These are phyloP conservation scores for Phytophthora quininea DNA, from an alignment of 352 stramenopile species.

Conservation along the genomic window DNA sequence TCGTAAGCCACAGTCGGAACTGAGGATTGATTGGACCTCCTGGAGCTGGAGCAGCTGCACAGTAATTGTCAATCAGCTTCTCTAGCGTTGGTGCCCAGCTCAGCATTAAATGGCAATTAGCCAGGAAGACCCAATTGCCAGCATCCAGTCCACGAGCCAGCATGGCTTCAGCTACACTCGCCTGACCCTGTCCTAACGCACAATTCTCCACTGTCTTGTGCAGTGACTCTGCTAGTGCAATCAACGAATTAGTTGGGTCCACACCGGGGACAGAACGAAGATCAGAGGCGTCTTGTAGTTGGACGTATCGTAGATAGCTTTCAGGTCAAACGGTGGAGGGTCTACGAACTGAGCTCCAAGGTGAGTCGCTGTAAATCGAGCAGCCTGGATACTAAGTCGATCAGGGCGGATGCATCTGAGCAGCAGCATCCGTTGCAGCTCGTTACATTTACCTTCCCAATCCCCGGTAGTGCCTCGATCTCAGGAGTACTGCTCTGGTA, in stretches of 20 bases:
- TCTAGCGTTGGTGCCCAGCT: conserved; percentile 95
- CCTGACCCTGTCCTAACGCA: conserved; percentile 94
- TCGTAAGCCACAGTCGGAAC: conserved; percentile 95
- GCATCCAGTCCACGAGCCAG: conserved; percentile 84
- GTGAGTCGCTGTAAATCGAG: conserved; percentile 91
- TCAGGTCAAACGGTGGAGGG: conserved; percentile 92
- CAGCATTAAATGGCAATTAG: conserved; percentile 96
- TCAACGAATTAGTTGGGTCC: conserved; percentile 93
- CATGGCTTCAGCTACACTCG: conserved; percentile 89
- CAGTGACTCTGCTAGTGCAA: conserved; percentile 81
- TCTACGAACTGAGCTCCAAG: conserved; percentile 93
- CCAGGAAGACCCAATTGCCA: conserved; percentile 95
- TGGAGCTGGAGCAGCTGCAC: conserved; percentile 44
- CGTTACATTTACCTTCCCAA: conserved; percentile 93
- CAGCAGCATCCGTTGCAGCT: conserved; percentile 94
- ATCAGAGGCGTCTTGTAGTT: conserved; percentile 93
- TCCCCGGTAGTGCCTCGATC: conserved; percentile 89
- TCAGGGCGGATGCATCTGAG: conserved; percentile 93
- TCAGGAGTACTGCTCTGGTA: conserved; percentile 91
- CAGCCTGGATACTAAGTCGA: conserved; percentile 91
- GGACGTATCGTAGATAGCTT: conserved; percentile 89
- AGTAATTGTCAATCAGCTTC: conserved; percentile 93
- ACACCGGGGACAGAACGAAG: conserved; percentile 96
- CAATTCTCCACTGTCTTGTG: conserved; percentile 92
- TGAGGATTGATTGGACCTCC: conserved; percentile 70